Evolutionary conservation across 2,329 filamentous ascomycete species (phyloP).

Genomic region (Ophiostoma populinum): DNA sequence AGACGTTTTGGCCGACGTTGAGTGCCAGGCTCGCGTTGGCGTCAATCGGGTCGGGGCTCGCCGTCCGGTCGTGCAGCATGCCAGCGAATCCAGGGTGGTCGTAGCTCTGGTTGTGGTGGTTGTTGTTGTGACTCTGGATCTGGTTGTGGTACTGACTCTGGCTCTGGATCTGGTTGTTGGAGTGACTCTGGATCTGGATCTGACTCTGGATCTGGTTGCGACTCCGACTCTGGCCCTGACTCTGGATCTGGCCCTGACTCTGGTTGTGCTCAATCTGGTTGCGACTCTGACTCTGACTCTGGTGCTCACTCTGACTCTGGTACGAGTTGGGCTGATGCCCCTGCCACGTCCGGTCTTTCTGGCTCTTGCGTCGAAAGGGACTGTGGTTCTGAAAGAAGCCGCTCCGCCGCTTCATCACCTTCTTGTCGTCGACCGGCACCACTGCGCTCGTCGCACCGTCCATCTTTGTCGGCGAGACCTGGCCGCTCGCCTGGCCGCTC

Average conservation of each 20-base stretch:
- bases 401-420: conserved; percentile 53
- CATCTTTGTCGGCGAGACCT: conserved; percentile 54
- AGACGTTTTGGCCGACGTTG: conserved; percentile 91
- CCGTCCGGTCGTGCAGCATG: conserved; percentile 25
- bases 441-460: conserved; percentile 16
- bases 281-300: too few relatives aligned
- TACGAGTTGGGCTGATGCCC: not conserved
- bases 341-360: conserved; percentile 41
- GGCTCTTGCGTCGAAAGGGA: conserved; percentile 85
- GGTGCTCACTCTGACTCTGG: not conserved
- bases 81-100: too few relatives aligned
- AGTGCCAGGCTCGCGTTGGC: conserved; percentile 83
- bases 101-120: conserved; percentile 12
- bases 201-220: too few relatives aligned
- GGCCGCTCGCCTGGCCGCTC: conserved; percentile 56
- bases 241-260: too few relatives aligned
- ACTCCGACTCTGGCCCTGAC: too few relatives aligned
- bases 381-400: conserved; percentile 88
- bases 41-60: conserved; percentile 73
- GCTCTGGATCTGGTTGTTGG: conserved; percentile 12
- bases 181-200: too few relatives aligned
- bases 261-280: too few relatives aligned
- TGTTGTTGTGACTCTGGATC: conserved; percentile 2
- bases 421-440: conserved; percentile 41
- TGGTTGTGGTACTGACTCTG: conserved; percentile 7